phyloP scores from a whole-genome alignment of 768 basidiomycete species.

The Dioszegia aurantiaca region DNA sequence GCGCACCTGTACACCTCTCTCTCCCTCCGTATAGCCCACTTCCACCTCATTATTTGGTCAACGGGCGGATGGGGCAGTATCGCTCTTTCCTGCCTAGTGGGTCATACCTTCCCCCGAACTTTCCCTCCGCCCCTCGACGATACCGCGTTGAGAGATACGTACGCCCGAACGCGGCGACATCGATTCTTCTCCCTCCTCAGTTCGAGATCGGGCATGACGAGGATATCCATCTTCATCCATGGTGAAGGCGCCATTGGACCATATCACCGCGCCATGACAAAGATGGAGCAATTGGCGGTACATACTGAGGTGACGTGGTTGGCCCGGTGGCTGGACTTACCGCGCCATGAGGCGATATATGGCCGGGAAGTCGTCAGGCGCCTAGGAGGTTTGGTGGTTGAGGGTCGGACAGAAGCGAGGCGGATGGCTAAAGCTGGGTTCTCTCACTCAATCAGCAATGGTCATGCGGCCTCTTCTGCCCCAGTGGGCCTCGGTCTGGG shows the following conservation, averaged over 20 bases:
- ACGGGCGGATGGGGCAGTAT: constrained; percentile 44
- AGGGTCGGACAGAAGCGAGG: constrained; percentile 64
- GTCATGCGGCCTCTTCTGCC: background rate
- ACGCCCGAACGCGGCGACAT: constrained; percentile 14
- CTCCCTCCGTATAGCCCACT: constrained; percentile 39
- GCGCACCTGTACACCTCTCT: constrained; percentile 40
- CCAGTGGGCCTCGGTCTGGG: constrained; percentile 38
- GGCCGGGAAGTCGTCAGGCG: constrained; percentile 80
- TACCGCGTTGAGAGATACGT: constrained; percentile 7
- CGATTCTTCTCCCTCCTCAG: constrained; percentile 48
- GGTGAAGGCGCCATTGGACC: constrained; percentile 79
- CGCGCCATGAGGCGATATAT: constrained; percentile 81
- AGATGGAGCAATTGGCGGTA: constrained; percentile 69
- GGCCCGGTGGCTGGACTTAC: constrained; percentile 77
- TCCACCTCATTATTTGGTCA: constrained; percentile 42
- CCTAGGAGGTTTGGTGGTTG: constrained; percentile 81
- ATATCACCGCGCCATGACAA: constrained; percentile 76
- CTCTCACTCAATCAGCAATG: background rate
- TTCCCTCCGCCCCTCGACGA: constrained; percentile 26
- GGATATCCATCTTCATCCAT: constrained; percentile 64
- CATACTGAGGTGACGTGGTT: constrained; percentile 70
- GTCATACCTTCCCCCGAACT: constrained; percentile 37
- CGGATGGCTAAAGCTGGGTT: constrained; percentile 21
- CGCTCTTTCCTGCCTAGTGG: constrained; percentile 36
- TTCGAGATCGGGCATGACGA: constrained; percentile 66